Evolutionary conservation across 2,329 filamentous ascomycete genomes (phyloP), one percentile per base, ranked within the genome.

Genomic region (Fusarium sp.): DNA sequence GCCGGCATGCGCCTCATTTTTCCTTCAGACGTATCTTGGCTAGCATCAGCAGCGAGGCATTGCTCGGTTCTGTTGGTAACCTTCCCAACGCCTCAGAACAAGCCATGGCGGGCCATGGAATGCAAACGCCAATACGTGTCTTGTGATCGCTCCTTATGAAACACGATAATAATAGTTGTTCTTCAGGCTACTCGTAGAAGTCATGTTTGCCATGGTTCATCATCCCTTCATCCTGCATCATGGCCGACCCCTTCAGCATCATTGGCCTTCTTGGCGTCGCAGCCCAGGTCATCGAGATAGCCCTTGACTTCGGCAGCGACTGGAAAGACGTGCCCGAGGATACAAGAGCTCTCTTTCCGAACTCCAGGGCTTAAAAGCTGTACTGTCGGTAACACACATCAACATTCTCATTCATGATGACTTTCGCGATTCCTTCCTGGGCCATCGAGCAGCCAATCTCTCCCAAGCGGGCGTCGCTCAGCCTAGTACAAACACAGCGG

Each of bases 401-500:
- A 35, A 56, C n/a, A 56, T 56, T 3, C 4, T 22, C 6, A 32
- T 17, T 14, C 11, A 35, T 20, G 1, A 9, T 22, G 52, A 35
- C 52, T 56, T 56, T 6, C 32, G 8, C 32, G 20, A 35, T 10
- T n/a, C 12, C 14, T 56, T 56, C 12, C 9, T 6, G 0, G 52
- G 11, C 12, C 52, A 6, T 32, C 52, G 17, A 20, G 30, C 52
- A 20, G 32, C 9, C 5, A 15, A 5, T 15, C 52, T 56, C 4
- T 33, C 52, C 3, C 27, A 56, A 1, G 12, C 12, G 0, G 32
- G 5, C 32, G 35, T 35, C 12, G 15, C 5, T n/a, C 5, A 52
- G 0, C 8, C 12, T 1, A 35, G 14, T 2, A 35, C n/a, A 0
- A 56, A 4, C 12, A 35, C 4, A 7, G 12, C 4, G 2, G 20